phyloP scores from a whole-genome alignment of 352 stramenopile species.

The Elongisporangium prolatum region DNA sequence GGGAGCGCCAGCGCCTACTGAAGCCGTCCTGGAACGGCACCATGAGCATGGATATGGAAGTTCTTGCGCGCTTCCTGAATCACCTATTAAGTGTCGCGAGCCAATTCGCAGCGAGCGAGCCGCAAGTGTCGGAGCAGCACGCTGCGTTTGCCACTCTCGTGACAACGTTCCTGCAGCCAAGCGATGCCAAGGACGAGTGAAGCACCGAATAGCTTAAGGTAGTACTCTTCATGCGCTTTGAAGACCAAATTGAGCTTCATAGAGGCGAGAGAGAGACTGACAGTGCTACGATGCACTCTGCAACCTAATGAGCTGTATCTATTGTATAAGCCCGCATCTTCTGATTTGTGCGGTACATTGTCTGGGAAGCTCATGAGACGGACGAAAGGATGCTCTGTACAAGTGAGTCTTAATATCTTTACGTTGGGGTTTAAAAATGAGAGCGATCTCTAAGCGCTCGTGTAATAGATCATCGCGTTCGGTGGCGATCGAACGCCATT shows the following conservation, averaged over 20 bases:
- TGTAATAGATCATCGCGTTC: not conserved
- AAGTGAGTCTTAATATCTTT: not conserved
- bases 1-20: conserved; percentile 26
- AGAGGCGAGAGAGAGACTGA: not conserved
- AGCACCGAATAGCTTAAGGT: not conserved
- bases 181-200: not conserved
- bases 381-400: not conserved
- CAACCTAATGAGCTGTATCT: not conserved
- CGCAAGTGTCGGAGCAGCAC: conserved; percentile 13
- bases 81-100: conserved; percentile 21
- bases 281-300: not conserved
- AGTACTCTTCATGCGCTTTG: too few species aligned
- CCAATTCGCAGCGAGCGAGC: conserved; percentile 7
- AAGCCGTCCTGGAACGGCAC: conserved; percentile 25
- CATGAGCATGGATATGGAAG: conserved; percentile 25
- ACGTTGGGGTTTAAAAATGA: not conserved
- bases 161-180: conserved; percentile 24
- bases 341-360: not conserved
- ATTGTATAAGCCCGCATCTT: not conserved
- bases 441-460: not conserved
- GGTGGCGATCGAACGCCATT: not conserved
- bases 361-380: not conserved
- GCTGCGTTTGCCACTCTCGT: conserved; percentile 22
- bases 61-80: conserved; percentile 25
- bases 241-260: not conserved